Conservation (phyloP, 2,329 filamentous ascomycete genomes). For the Penicillium sp. region DNA sequence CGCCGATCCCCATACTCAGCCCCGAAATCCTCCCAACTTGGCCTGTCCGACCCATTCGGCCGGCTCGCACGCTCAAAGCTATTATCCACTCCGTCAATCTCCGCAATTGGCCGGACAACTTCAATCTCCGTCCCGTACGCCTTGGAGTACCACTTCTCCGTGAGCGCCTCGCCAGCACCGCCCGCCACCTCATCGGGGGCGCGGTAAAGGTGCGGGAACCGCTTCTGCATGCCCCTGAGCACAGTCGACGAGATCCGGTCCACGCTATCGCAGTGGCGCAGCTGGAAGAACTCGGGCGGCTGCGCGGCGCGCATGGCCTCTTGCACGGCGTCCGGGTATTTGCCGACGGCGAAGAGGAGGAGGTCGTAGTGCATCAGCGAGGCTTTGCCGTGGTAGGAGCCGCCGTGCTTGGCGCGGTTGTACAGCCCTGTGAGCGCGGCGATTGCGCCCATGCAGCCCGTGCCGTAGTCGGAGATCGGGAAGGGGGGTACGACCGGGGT, state of each 20-base stretch:
- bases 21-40: conserved; percentile 16
- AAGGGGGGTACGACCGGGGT: conserved; percentile 52
- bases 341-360: conserved; percentile 65
- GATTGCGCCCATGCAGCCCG: conserved; percentile 72
- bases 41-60: conserved; percentile 18
- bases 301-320: conserved; percentile 55
- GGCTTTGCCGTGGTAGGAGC: conserved; percentile 68
- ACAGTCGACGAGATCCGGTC: conserved; percentile 68
- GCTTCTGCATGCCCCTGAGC: conserved; percentile 58
- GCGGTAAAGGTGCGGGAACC: conserved; percentile 61
- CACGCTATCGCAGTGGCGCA: conserved; percentile 67
- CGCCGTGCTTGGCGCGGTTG: conserved; percentile 65
- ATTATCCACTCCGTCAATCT: conserved; percentile 20
- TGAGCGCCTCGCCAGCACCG: conserved; percentile 48
- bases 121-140: conserved; percentile 16
- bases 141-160: conserved; percentile 36
- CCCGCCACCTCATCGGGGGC: conserved; percentile 16
- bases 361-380: conserved; percentile 72
- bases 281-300: conserved; percentile 59
- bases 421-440: conserved; percentile 69
- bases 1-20: conserved; percentile 1
- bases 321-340: conserved; percentile 61
- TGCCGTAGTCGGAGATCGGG: conserved; percentile 68
- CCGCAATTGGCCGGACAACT: conserved; percentile 17
- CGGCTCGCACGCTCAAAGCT: conserved; percentile 18